These are phyloP conservation scores for Daldinia sp. DNA, from an alignment of 2,329 filamentous ascomycete genomes.

Conservation along the genomic window DNA sequence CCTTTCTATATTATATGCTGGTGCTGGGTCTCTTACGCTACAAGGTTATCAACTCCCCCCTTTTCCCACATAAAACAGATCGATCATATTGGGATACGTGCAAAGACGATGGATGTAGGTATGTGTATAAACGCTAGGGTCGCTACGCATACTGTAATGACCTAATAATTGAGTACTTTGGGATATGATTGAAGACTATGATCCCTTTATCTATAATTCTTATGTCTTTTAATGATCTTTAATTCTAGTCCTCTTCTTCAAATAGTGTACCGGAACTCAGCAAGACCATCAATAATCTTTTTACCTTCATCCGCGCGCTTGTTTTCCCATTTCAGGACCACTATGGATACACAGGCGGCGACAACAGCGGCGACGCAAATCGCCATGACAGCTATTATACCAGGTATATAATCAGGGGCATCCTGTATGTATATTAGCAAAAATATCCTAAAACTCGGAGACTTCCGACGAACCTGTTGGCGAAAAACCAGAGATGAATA, in stretches of 20 bases:
- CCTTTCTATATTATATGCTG: too few relatives aligned
- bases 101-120: not conserved
- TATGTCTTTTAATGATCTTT: not conserved
- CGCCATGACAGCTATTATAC: constrained; percentile 38
- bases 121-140: not conserved
- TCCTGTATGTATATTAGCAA: constrained; percentile 22
- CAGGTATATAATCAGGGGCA: constrained; percentile 32
- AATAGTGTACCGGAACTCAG: constrained; percentile 33
- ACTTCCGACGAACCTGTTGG: constrained; percentile 29
- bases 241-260: not conserved
- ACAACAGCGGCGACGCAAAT: constrained; percentile 35
- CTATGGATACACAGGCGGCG: constrained; percentile 32
- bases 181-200: not conserved
- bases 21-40: not conserved
- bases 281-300: constrained; percentile 26
- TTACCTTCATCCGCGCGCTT: constrained; percentile 28
- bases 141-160: not conserved
- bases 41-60: not conserved
- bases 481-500: constrained; percentile 37
- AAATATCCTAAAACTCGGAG: not conserved
- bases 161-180: not conserved
- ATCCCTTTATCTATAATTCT: not conserved
- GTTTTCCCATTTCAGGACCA: constrained; percentile 22
- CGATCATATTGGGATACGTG: too few relatives aligned
- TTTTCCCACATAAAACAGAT: too few relatives aligned